These are phyloP conservation scores for Sparassis latifolia DNA, from an alignment of 1,284 basidiomycete genomes.

Conservation along the genomic window DNA sequence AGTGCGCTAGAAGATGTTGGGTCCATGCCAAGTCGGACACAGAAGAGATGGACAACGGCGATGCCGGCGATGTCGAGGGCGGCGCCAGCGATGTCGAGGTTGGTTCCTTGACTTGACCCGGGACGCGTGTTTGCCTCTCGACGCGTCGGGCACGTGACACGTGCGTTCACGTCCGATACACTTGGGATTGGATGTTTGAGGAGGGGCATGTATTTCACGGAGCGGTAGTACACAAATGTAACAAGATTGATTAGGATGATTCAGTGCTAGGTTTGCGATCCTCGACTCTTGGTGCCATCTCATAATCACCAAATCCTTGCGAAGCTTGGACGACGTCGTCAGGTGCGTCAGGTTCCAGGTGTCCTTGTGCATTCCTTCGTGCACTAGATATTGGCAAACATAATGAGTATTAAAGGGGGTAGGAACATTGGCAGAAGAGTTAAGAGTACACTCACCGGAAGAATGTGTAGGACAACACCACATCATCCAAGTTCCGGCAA, in stretches of 20 bases:
- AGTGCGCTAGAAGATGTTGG: conserved; percentile 15
- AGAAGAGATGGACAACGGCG: too few relatives aligned
- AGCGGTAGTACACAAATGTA: neutral
- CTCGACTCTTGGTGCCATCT: conserved; percentile 32
- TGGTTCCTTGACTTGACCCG: neutral
- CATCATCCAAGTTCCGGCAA: conserved; percentile 82
- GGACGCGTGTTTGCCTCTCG: neutral
- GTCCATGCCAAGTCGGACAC: neutral
- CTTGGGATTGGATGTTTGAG: neutral
- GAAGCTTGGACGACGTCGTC: conserved; percentile 75
- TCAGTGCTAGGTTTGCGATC: conserved; percentile 15
- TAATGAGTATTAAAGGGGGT: neutral
- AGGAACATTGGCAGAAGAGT: neutral
- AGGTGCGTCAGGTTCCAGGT: conserved; percentile 80
- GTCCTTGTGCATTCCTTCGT: conserved; percentile 72
- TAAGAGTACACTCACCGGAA: conserved; percentile 60
- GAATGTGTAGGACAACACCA: conserved; percentile 96
- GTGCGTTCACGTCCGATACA: too few relatives aligned
- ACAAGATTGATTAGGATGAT: neutral
- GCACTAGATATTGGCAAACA: conserved; percentile 42
- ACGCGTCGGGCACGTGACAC: neutral
- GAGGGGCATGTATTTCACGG: neutral
- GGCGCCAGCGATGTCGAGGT: neutral
- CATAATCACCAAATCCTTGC: conserved; percentile 66
- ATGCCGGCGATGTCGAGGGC: neutral